A percentile compares a stretch with the other conserved stretches of the same genome.
These are phyloP conservation scores for Amniculicola lignicola DNA, from an alignment of 495 filamentous ascomycete species.

Conservation along the genomic window DNA sequence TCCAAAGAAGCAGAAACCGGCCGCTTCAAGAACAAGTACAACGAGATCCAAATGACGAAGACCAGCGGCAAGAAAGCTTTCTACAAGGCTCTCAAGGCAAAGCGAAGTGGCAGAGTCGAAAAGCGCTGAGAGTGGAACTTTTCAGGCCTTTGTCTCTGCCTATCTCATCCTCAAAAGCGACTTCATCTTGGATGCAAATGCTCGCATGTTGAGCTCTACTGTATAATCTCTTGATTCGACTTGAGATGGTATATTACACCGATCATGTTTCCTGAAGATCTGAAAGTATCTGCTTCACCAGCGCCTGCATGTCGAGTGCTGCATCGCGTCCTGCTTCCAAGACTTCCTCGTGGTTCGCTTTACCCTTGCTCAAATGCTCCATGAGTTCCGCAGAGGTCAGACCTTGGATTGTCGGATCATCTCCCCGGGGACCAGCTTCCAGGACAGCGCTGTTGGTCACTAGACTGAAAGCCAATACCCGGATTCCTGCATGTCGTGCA, in stretches of 20 bases:
- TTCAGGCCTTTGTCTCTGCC: background rate
- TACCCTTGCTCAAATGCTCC: constrained; percentile 58
- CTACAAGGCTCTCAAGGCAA: constrained; percentile 64
- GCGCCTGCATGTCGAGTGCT: constrained; percentile 61
- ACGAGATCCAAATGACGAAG: constrained; percentile 64
- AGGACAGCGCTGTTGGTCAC: constrained; percentile 74
- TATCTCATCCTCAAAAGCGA: too few relatives aligned
- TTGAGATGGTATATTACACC: background rate
- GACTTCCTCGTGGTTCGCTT: constrained; percentile 71
- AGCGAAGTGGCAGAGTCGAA: constrained; percentile 47
- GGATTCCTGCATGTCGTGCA: constrained; percentile 66
- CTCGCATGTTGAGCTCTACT: background rate
- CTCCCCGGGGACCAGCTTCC: constrained; percentile 60
- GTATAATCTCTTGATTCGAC: background rate
- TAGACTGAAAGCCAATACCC: constrained; percentile 69
- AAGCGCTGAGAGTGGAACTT: constrained; percentile 30
- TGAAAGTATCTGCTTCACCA: constrained; percentile 43
- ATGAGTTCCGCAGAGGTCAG: constrained; percentile 51
- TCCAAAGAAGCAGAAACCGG: constrained; percentile 57
- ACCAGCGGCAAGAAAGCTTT: constrained; percentile 68
- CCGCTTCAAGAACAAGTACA: constrained; percentile 68
- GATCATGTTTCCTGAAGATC: constrained; percentile 27
- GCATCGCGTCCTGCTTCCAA: constrained; percentile 61
- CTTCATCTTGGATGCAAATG: too few relatives aligned
- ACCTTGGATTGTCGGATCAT: constrained; percentile 45